Percentiles rank a stretch among this genome's conserved stretches.
These are phyloP conservation scores for Leptosphaerulina australis DNA, from an alignment of 2,329 filamentous ascomycete genomes.

Conservation along the genomic window DNA sequence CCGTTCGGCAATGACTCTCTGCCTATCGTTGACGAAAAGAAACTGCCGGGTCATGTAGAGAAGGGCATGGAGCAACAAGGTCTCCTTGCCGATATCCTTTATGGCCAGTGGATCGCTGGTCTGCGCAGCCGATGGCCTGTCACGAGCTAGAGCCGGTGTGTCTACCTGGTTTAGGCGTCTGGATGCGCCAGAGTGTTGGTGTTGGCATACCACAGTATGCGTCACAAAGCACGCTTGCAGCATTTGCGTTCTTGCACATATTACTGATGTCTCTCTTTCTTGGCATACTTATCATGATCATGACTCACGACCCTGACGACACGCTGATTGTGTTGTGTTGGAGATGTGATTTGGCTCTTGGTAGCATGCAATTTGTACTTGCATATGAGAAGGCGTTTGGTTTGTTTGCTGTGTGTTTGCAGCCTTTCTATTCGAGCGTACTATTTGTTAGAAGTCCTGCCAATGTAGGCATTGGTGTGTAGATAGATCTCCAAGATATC, in stretches of 20 bases:
- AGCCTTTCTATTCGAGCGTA: background rate
- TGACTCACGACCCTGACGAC: conserved; percentile 14
- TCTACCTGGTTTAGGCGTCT: background rate
- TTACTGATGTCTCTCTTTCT: conserved; percentile 10
- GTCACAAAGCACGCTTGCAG: background rate
- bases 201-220: background rate
- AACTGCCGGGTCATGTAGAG: conserved; percentile 63
- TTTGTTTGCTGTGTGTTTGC: background rate
- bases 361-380: background rate
- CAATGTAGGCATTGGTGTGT: too few relatives aligned
- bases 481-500: too few relatives aligned
- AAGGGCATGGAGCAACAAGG: conserved; percentile 92
- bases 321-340: conserved; percentile 7
- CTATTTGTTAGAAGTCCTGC: background rate
- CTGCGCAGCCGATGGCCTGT: conserved; percentile 62
- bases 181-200: background rate
- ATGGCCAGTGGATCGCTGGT: conserved; percentile 87
- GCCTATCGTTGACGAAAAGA: conserved; percentile 51
- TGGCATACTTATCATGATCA: conserved; percentile 9
- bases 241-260: conserved; percentile 18
- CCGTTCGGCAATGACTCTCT: conserved; percentile 48
- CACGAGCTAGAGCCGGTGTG: conserved; percentile 15
- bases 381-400: background rate
- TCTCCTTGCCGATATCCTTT: conserved; percentile 87
- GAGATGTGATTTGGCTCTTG: background rate